These are phyloP conservation scores for Eucalyptus paniculata DNA, from an alignment of 345 rosid genomes.

Conservation along the genomic window DNA sequence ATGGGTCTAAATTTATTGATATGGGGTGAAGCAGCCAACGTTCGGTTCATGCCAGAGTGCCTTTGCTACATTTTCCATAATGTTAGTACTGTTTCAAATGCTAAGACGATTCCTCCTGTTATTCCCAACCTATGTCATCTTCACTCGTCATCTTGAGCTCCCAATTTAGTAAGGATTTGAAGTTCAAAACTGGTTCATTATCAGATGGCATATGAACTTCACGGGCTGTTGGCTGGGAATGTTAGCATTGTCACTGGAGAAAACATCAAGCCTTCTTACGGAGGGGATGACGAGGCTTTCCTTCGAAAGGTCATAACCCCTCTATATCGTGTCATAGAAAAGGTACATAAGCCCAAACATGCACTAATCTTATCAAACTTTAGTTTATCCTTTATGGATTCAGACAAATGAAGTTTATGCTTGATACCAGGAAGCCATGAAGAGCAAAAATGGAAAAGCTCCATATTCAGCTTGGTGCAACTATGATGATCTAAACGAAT, in stretches of 20 bases:
- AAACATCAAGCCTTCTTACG: constrained; percentile 95
- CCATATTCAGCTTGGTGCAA: constrained; percentile 90
- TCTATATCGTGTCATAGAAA: constrained; percentile 61
- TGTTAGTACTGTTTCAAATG: constrained; percentile 25
- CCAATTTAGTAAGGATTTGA: neutral
- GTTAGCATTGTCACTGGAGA: constrained; percentile 98
- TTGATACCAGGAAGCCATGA: constrained; percentile 61
- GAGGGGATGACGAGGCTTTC: constrained; percentile 95
- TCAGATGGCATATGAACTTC: constrained; percentile 99
- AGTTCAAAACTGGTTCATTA: neutral
- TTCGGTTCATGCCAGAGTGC: constrained; percentile 96
- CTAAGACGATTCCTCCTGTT: neutral
- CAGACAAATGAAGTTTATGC: neutral
- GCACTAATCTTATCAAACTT: neutral
- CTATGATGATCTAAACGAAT: constrained; percentile 96
- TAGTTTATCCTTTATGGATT: neutral
- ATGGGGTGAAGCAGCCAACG: constrained; percentile 98
- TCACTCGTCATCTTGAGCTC: neutral
- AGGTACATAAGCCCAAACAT: constrained; percentile 27
- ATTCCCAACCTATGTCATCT: neutral
- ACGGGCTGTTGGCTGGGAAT: constrained; percentile 94
- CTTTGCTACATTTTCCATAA: constrained; percentile 91
- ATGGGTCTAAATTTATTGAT: constrained; percentile 94
- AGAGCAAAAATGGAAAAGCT: constrained; percentile 66
- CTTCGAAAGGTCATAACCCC: constrained; percentile 90